These are phyloP conservation scores for Annulohypoxylon nitens DNA, from an alignment of 495 filamentous ascomycete genomes.

Conservation along the genomic window DNA sequence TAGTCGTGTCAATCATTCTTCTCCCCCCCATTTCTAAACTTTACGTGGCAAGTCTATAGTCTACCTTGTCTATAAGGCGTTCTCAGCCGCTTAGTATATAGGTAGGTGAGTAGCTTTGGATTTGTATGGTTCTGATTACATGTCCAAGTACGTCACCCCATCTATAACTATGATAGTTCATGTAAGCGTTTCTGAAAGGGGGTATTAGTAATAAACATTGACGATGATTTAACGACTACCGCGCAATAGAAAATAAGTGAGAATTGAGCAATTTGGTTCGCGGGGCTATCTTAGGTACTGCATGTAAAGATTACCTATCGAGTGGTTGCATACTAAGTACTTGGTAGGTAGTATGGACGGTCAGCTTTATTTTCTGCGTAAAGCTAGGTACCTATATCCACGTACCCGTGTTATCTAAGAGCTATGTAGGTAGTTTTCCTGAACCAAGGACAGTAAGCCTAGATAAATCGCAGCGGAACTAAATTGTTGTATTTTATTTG, in stretches of 20 bases:
- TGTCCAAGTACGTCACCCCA: background rate
- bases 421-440: background rate
- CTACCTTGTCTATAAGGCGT: background rate
- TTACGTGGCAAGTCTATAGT: background rate
- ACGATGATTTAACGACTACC: conserved; percentile 7
- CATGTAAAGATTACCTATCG: background rate
- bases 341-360: background rate
- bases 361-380: background rate
- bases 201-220: background rate
- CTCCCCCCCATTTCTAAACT: background rate
- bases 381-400: background rate
- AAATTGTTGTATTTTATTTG: background rate
- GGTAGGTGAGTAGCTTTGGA: background rate
- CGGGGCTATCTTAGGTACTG: background rate
- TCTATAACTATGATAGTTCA: background rate
- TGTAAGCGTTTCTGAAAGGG: background rate
- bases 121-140: background rate
- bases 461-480: background rate
- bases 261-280: background rate
- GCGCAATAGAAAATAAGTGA: conserved; percentile 7
- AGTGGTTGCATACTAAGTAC: background rate
- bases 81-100: background rate
- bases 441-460: background rate
- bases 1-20: background rate
- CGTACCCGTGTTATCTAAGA: background rate